phyloP scores from a whole-genome alignment of 2,329 filamentous ascomycete genomes.

The Cordyceps militaris region DNA sequence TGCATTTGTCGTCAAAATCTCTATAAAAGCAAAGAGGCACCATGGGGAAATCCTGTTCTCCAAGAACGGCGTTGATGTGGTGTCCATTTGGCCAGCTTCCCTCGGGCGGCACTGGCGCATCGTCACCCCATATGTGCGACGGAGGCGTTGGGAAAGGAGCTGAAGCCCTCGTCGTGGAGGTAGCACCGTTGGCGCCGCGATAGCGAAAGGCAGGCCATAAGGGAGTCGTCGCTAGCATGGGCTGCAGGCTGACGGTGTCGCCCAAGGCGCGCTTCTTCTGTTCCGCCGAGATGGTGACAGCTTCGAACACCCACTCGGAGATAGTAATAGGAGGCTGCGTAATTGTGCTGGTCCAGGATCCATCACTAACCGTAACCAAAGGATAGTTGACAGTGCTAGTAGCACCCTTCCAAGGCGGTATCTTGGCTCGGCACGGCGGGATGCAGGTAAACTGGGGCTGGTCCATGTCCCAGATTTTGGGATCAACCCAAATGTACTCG shows the following conservation, averaged over 20 bases:
- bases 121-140: constrained; percentile 14
- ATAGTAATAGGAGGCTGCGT: constrained; percentile 24
- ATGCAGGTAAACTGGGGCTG: constrained; percentile 23
- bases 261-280: constrained; percentile 8
- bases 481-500: constrained; percentile 14
- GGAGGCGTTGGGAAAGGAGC: constrained; percentile 18
- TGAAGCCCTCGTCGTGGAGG: constrained; percentile 13
- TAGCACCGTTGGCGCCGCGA: constrained; percentile 16
- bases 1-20: constrained; percentile 7
- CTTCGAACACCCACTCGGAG: constrained; percentile 20
- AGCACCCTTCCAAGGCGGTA: constrained; percentile 23
- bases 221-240: constrained; percentile 17
- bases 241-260: constrained; percentile 11
- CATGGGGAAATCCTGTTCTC: neutral
- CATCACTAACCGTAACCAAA: constrained; percentile 24
- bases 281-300: constrained; percentile 17
- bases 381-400: constrained; percentile 26
- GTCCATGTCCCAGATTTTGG: constrained; percentile 25
- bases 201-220: constrained; percentile 19
- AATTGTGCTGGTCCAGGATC: constrained; percentile 25
- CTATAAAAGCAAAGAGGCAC: constrained; percentile 5
- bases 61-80: constrained; percentile 1
- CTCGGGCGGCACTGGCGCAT: constrained; percentile 10
- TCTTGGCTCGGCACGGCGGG: constrained; percentile 22
- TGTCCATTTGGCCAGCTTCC: constrained; percentile 16